These are phyloP conservation scores for Debaryomyces hansenii DNA, from an alignment of 805 yeast genomes.

Conservation along the genomic window DNA sequence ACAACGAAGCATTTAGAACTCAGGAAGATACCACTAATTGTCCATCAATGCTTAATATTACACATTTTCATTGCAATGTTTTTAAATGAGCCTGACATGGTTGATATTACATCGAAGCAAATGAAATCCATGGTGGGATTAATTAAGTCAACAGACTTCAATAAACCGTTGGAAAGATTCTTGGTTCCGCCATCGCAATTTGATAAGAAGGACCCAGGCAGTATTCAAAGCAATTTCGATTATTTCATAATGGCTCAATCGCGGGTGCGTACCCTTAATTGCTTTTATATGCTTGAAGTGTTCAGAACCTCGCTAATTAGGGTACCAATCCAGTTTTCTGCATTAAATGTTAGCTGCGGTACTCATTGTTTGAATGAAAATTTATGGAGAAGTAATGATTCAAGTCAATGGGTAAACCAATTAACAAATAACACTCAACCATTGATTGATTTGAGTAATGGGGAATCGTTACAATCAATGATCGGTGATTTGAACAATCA, in stretches of 20 bases:
- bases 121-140: slow-evolving; percentile 55
- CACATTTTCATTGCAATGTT: slow-evolving; percentile 59
- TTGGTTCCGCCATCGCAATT: slow-evolving; percentile 40
- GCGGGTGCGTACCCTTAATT: slow-evolving; percentile 53
- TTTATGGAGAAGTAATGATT: slow-evolving; percentile 56
- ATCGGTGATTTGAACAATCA: slow-evolving; percentile 47
- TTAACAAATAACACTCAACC: slow-evolving; percentile 3
- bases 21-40: slow-evolving; percentile 56
- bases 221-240: slow-evolving; percentile 44
- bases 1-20: slow-evolving; percentile 46
- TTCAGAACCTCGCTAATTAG: slow-evolving; percentile 48
- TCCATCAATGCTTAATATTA: slow-evolving; percentile 55
- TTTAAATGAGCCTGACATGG: slow-evolving; percentile 52
- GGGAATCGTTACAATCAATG: slow-evolving; percentile 47
- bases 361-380: slow-evolving; percentile 60
- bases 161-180: slow-evolving; percentile 49
- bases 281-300: slow-evolving; percentile 50
- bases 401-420: slow-evolving; percentile 51
- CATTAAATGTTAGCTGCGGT: slow-evolving; percentile 58
- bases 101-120: slow-evolving; percentile 52
- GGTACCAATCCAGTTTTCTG: slow-evolving; percentile 36
- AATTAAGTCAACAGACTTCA: slow-evolving; percentile 52
- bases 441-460: slow-evolving; percentile 55
- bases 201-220: slow-evolving; percentile 20
- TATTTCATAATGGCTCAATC: slow-evolving; percentile 57